phyloP scores from a whole-genome alignment of 2,329 filamentous ascomycete species.

The Ophiocordyceps robertsii region DNA sequence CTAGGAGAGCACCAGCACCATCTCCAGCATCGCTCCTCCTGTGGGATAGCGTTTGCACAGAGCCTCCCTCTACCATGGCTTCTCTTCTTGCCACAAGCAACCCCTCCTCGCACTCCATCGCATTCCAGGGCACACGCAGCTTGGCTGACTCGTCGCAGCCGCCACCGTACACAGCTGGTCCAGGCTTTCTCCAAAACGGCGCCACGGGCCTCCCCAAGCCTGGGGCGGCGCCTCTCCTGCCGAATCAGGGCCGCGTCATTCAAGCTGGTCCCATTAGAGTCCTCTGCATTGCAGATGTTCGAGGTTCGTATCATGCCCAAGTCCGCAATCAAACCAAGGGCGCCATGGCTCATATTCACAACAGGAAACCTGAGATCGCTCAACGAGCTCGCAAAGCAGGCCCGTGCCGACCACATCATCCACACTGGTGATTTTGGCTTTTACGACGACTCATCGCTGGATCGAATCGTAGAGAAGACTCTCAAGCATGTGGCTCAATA shows the following conservation, averaged over 20 bases:
- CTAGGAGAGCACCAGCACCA: neutral
- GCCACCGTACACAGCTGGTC: conserved; percentile 30
- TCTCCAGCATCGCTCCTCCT: neutral
- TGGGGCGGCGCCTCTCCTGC: conserved; percentile 50
- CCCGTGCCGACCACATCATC: conserved; percentile 92
- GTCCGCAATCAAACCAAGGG: neutral
- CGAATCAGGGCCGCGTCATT: conserved; percentile 53
- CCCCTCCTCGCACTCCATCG: neutral
- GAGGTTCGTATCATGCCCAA: conserved; percentile 34
- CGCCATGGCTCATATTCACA: conserved; percentile 5
- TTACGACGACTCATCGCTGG: conserved; percentile 90
- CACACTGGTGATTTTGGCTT: conserved; percentile 99
- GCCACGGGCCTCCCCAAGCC: conserved; percentile 37
- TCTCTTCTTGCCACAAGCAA: neutral
- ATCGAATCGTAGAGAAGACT: conserved; percentile 97
- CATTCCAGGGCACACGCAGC: conserved; percentile 1
- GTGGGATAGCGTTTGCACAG: neutral
- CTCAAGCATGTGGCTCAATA: conserved; percentile 98
- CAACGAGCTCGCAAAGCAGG: conserved; percentile 91
- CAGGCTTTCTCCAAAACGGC: conserved; percentile 51
- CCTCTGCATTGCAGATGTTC: conserved; percentile 58
- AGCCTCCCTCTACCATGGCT: neutral
- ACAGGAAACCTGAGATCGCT: conserved; percentile 87
- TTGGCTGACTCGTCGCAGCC: conserved; percentile 17
- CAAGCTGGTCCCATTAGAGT: conserved; percentile 53